Evolutionary conservation across 345 rosid genomes (phyloP), one percentile per base, ranked within the genome.

Genomic region (Pistacia vera): DNA sequence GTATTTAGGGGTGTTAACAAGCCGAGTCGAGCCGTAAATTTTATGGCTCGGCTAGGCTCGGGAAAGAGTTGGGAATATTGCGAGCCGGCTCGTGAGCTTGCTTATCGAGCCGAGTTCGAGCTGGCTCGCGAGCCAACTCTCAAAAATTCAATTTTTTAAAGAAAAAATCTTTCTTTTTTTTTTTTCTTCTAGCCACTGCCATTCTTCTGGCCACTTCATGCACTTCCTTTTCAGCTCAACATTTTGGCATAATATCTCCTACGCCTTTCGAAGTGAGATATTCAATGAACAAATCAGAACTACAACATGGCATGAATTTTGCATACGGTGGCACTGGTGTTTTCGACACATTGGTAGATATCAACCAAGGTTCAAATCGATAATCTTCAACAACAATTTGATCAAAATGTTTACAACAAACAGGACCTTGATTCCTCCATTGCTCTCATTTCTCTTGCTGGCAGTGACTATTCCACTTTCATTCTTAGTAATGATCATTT

Each of bases 301-400:
- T 78, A 9, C 33, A 25, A 49, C 2, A 49, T 48, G 89, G 91
- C 8, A 84, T 86, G 84, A 86, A 86, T 63, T 86, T 88, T 62
- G 92, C 90, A 3, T 60, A 67, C 10, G 92, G 90, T 5, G 90
- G 92, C 28, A 85, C 88, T 0, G 92, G 88, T n/a, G 86, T 86
- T 5, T 81, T 85, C 52, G 63, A 81, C 59, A 83, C 89, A 22
- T 17, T 74, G 75, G 79, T 63, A 48, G 68, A 75, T 25, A 25
- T 11, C 80, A 77, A 36, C 90, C 89, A 11, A 89, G 86, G 56
- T 67, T 70, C 93, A 89, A 68, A 82, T 89, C 73, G 65, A 73
- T 49, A 72, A 22, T 58, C 80, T 86, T 16, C 81, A 86, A 55
- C 73, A 64, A 11, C 63, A 80, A 22, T 52, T 84, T 56, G 54